phyloP scores from a whole-genome alignment of 2,329 filamentous ascomycete species.

The Dactylellina leptospora region DNA sequence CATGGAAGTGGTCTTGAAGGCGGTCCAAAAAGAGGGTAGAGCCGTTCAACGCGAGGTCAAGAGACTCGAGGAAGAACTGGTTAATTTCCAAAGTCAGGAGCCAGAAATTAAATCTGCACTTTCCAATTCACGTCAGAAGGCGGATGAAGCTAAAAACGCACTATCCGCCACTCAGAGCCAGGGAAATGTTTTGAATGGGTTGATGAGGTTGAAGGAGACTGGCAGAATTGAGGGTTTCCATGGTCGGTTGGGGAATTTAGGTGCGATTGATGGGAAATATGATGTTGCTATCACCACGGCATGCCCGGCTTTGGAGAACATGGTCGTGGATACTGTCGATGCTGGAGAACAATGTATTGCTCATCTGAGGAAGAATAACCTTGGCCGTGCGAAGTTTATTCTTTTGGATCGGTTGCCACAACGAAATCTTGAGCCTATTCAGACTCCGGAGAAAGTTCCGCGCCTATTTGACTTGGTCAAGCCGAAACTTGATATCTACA shows the following conservation, averaged over 20 bases:
- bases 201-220: constrained; percentile 95
- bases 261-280: constrained; percentile 90
- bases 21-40: constrained; percentile 78
- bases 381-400: constrained; percentile 96
- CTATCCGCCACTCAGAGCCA: constrained; percentile 90
- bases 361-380: constrained; percentile 94
- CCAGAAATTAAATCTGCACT: constrained; percentile 83
- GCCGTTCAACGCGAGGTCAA: constrained; percentile 77
- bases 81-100: constrained; percentile 63
- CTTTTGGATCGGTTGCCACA: constrained; percentile 85
- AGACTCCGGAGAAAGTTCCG: constrained; percentile 90
- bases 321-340: constrained; percentile 95
- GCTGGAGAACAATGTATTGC: constrained; percentile 98
- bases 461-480: constrained; percentile 92
- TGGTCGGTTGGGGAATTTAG: constrained; percentile 90
- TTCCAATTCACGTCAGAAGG: constrained; percentile 89
- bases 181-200: constrained; percentile 86
- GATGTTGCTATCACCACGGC: constrained; percentile 98
- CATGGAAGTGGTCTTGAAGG: constrained; percentile 78
- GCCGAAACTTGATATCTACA: constrained; percentile 85
- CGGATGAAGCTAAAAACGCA: constrained; percentile 91
- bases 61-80: constrained; percentile 71
- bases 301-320: constrained; percentile 88
- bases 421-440: constrained; percentile 79
- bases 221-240: constrained; percentile 97